A percentile compares a stretch with the other conserved stretches of the same genome.
These are phyloP conservation scores for Penicillium psychrosexuale DNA, from an alignment of 2,329 filamentous ascomycete genomes.

Conservation along the genomic window DNA sequence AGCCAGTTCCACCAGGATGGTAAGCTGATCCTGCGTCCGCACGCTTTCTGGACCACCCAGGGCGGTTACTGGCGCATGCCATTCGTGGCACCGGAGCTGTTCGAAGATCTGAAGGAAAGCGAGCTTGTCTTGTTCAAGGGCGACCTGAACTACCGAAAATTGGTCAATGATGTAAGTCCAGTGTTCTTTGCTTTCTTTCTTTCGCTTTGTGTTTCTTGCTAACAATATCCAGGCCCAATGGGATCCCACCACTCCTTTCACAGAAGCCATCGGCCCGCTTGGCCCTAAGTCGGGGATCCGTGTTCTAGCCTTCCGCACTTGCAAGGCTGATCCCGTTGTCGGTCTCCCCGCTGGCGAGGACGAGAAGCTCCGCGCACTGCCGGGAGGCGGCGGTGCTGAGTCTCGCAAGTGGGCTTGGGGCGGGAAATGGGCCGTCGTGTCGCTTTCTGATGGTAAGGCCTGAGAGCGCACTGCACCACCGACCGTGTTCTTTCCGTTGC, in stretches of 20 bases:
- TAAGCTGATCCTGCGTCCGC: constrained; percentile 75
- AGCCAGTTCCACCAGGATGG: constrained; percentile 75
- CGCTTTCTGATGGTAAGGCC: constrained; percentile 68
- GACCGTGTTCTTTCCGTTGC: background rate
- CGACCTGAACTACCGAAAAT: constrained; percentile 92
- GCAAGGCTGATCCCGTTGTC: constrained; percentile 94
- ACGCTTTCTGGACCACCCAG: constrained; percentile 84
- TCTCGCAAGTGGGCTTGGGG: constrained; percentile 89
- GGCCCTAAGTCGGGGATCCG: constrained; percentile 79
- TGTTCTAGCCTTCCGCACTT: constrained; percentile 81
- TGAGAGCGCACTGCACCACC: constrained; percentile 5
- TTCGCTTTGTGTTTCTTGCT: background rate
- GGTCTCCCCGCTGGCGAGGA: constrained; percentile 79
- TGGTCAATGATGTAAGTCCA: constrained; percentile 75
- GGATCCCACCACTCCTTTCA: constrained; percentile 84
- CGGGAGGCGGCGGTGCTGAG: constrained; percentile 67
- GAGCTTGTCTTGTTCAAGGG: constrained; percentile 96
- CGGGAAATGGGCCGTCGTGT: constrained; percentile 95
- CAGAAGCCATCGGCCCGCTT: constrained; percentile 77
- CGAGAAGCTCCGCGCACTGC: constrained; percentile 67
- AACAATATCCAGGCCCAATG: constrained; percentile 61
- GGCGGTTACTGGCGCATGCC: constrained; percentile 90
- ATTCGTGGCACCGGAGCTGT: constrained; percentile 61
- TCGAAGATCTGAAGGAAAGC: constrained; percentile 73
- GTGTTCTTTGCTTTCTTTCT: background rate